Evolutionary conservation across 1,284 basidiomycete genomes (phyloP), one percentile per base, ranked within the genome.

Genomic region (Boletus smithii): DNA sequence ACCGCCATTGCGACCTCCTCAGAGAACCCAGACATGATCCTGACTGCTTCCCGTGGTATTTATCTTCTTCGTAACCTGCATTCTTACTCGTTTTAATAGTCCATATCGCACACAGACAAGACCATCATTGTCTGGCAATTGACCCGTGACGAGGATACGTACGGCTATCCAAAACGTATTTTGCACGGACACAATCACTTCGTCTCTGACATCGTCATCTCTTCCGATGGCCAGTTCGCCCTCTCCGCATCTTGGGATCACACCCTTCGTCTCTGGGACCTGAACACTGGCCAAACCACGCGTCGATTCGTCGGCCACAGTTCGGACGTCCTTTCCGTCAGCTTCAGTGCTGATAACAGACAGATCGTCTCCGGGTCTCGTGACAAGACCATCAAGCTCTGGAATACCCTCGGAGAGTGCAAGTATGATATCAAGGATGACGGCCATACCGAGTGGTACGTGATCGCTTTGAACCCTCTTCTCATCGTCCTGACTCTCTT

Each of bases 391-490:
- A 99, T 99, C 81, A 99, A 99, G 75, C 90, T 99, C 67, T 99
- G 97, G 97, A 99, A 99, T 80, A 99, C 97, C 56, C 87, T 99
- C 58, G 97, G 97, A 69, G 97, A 99, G 76, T 99, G 97, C 83
- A 99, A 99, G 75, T 99, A 94, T 73, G 92, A 98, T 74, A 99
- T 99, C 75, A 92, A 93, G 76, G 95, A 99, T 63, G 97, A 99
- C 63, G 94, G 95, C 59, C 97, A 97, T 78, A 76, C 83, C 49
- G 94, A 95, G 75, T 97, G 94, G 94, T 91, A 63, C 51, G 79
- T 68, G 41, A 17, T 44, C 18, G 3, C 9, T 18, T n/a, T 22
- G 22, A 2, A 8, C 18, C 24, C 10, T 32, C 33, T 33, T 42
- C 1, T 10, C 14, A 11, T 42, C 7, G 8, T 44, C 3, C 30